These are phyloP conservation scores for Vitis riparia DNA, from an alignment of 164 flowering plant genomes.

Conservation along the genomic window DNA sequence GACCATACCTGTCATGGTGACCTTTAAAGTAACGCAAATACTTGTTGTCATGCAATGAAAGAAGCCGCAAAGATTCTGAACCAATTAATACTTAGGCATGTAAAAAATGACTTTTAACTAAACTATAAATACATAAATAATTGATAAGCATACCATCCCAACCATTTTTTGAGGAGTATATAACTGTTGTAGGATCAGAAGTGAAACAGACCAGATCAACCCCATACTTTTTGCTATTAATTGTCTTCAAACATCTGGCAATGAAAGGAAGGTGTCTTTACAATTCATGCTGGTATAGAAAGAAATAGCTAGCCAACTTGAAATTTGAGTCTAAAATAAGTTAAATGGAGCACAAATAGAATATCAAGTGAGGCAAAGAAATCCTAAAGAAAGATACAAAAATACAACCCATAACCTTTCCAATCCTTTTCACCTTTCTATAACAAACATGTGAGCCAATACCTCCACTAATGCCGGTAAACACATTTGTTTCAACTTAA, in stretches of 20 bases:
- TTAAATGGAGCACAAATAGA: too few species aligned
- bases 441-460: too few species aligned
- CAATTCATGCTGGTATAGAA: background rate
- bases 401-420: too few species aligned
- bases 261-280: background rate
- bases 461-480: too few species aligned
- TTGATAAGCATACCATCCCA: conserved; percentile 85
- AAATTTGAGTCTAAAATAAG: too few species aligned
- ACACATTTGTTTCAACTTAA: too few species aligned
- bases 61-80: conserved; percentile 93
- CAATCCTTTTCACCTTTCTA: too few species aligned
- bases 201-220: conserved; percentile 96
- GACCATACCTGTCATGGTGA: conserved; percentile 88
- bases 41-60: conserved; percentile 93
- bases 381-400: too few species aligned
- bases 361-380: too few species aligned
- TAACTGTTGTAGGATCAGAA: conserved; percentile 93
- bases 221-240: conserved; percentile 98
- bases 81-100: background rate
- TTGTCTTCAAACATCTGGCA: conserved; percentile 92
- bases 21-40: conserved; percentile 97
- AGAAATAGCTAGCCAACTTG: background rate
- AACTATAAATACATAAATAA: background rate
- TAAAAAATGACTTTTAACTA: conserved; percentile 10
- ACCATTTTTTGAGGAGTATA: conserved; percentile 99